A percentile compares a stretch with the other conserved stretches of the same genome.
Evolutionary conservation across 208 protist species (phyloP).

Genomic region (Trypanosoma vivax): DNA sequence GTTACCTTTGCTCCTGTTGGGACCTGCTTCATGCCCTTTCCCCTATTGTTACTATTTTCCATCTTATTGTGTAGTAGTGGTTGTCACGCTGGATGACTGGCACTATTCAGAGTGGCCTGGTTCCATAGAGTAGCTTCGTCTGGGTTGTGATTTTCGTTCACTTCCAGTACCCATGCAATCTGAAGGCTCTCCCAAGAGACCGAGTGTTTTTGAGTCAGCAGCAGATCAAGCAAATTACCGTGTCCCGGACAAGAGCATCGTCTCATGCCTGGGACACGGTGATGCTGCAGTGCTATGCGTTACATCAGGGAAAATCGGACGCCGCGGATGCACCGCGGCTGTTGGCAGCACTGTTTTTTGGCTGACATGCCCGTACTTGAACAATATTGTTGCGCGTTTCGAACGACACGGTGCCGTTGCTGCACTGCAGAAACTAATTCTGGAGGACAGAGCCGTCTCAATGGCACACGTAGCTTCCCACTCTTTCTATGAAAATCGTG

Average conservation of each 20-base stretch:
- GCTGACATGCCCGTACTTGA: constrained; percentile 78
- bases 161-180: too few species aligned
- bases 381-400: constrained; percentile 64
- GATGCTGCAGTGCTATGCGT: constrained; percentile 63
- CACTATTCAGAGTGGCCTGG: too few species aligned
- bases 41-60: too few species aligned
- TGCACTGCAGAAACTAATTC: constrained; percentile 22
- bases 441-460: constrained; percentile 11
- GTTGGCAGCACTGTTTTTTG: constrained; percentile 80
- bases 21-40: too few species aligned
- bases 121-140: too few species aligned
- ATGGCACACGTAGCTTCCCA: constrained; percentile 54
- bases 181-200: background rate
- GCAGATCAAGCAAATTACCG: constrained; percentile 62
- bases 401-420: constrained; percentile 59
- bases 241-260: constrained; percentile 48
- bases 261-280: constrained; percentile 40
- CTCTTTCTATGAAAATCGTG: constrained; percentile 34
- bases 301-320: constrained; percentile 70
- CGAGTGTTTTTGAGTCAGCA: constrained; percentile 39
- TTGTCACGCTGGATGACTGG: too few species aligned
- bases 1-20: too few species aligned
- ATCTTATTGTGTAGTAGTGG: too few species aligned
- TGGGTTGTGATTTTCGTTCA: too few species aligned
- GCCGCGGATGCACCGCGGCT: constrained; percentile 52